These are phyloP conservation scores for Aspergillus olivimuriae DNA, from an alignment of 495 filamentous ascomycete genomes.

Conservation along the genomic window DNA sequence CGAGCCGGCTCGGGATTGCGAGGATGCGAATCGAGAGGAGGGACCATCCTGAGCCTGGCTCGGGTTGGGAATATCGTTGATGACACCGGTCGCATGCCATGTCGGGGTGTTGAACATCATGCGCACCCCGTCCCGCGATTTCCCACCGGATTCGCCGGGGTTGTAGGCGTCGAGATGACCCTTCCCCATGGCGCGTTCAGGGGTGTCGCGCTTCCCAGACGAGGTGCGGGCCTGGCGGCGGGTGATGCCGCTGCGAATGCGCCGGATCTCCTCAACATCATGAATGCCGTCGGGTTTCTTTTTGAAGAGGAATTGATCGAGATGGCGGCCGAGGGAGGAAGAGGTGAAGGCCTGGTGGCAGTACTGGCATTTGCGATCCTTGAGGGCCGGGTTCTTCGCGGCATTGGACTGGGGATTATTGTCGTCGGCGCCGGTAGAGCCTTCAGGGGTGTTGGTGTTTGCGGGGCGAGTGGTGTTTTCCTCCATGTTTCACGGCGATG, in stretches of 20 bases:
- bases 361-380: constrained; percentile 81
- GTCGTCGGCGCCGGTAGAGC: constrained; percentile 40
- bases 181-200: constrained; percentile 29
- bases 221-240: constrained; percentile 67
- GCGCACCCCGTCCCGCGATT: constrained; percentile 37
- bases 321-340: constrained; percentile 84
- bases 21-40: constrained; percentile 31
- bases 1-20: constrained; percentile 38
- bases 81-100: constrained; percentile 77
- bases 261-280: constrained; percentile 79
- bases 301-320: constrained; percentile 83
- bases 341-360: constrained; percentile 83
- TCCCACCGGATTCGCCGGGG: constrained; percentile 19
- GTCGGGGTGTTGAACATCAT: constrained; percentile 55
- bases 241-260: constrained; percentile 75
- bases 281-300: constrained; percentile 87
- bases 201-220: constrained; percentile 48
- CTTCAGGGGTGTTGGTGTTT: constrained; percentile 42
- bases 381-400: constrained; percentile 42
- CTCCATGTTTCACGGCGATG: constrained; percentile 21
- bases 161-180: constrained; percentile 20
- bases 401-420: constrained; percentile 23
- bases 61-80: constrained; percentile 62
- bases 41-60: constrained; percentile 29
- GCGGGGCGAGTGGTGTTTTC: constrained; percentile 18